phyloP scores from a whole-genome alignment of 192 early-diverging fungal species.

The Coemansia aciculifera region DNA sequence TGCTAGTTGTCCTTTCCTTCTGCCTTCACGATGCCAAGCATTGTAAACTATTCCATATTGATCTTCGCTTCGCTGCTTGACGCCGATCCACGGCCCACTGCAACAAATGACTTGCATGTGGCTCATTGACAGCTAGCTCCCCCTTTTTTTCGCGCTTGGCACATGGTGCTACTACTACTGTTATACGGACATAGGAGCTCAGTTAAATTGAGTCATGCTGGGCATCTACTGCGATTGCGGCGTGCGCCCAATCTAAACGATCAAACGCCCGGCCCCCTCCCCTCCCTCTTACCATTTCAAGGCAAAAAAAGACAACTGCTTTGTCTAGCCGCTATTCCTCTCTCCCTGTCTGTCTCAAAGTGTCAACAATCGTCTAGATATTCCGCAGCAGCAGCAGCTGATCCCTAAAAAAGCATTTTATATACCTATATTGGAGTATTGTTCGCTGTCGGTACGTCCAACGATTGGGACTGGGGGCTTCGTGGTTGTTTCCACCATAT shows the following conservation, averaged over 20 bases:
- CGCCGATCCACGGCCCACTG: background rate
- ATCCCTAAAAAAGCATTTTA: slow-evolving; percentile 1
- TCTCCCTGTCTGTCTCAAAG: background rate
- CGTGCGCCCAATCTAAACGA: background rate
- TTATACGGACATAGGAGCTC: background rate
- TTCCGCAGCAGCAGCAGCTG: slow-evolving; percentile 3
- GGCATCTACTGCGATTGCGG: background rate
- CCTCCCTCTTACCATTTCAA: background rate
- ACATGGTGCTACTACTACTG: background rate
- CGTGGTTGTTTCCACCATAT: background rate
- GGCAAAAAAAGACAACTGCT: background rate
- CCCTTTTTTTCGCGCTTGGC: background rate
- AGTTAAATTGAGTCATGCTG: slow-evolving; percentile 1
- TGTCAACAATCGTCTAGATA: slow-evolving; percentile 3
- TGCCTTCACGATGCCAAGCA: background rate
- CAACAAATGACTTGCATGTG: background rate
- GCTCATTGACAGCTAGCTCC: background rate
- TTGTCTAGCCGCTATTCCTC: background rate
- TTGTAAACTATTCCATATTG: background rate
- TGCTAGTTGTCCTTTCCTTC: background rate
- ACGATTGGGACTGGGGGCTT: background rate
- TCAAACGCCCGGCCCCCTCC: background rate
- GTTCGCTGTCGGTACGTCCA: background rate
- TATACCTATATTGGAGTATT: background rate
- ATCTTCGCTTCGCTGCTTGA: background rate